Evolutionary conservation across 495 filamentous ascomycete genomes (phyloP), one percentile per base, ranked within the genome.

Genomic region (Lasiosphaeria ovina): DNA sequence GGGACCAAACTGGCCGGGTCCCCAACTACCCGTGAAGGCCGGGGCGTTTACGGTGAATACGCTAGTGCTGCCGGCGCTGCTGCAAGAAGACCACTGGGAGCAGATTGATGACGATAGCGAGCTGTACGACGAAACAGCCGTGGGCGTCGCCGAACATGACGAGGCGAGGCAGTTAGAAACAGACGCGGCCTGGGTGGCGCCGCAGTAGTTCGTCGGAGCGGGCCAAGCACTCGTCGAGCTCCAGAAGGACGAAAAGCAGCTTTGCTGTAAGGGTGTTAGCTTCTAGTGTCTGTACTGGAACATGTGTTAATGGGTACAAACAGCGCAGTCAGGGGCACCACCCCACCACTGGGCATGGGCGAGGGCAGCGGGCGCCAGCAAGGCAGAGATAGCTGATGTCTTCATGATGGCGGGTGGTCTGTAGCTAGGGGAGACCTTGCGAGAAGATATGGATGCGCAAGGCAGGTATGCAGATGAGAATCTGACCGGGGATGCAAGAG

Each of bases 301-400:
- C 6, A 31, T 3, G 24, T n/a, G 14, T 10, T 3, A 31, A 58
- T 8, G 31, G 32, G 36, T 16, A 76, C 77, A 62, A 57, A 79
- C 77, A 64, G 76, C 77, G 56, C 77, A 80, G 33, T 72, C 69
- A 0, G 77, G 77, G 12, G 75, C 76, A 12, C 72, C 76, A 50
- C 51, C 66, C 65, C 72, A 77, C 77, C 77, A 80, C 35, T 66
- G 64, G 42, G 61, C 63, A 45, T 69, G 60, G 60, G 35, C 65
- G 8, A 58, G 42, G 11, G 45, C 51, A 14, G 57, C 67, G 10
- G 59, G 57, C 35, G 54, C 58, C 42, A 69, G 57, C 54, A 68
- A 4, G 50, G 63, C 53, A 35, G 61, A 24, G 50, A 55, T 44
- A 31, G 45, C 40, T 6, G 62, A 47, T 33, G 55, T 31, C 56